Conservation (phyloP, 352 stramenopile species). For the Pythium pyrilobum region DNA sequence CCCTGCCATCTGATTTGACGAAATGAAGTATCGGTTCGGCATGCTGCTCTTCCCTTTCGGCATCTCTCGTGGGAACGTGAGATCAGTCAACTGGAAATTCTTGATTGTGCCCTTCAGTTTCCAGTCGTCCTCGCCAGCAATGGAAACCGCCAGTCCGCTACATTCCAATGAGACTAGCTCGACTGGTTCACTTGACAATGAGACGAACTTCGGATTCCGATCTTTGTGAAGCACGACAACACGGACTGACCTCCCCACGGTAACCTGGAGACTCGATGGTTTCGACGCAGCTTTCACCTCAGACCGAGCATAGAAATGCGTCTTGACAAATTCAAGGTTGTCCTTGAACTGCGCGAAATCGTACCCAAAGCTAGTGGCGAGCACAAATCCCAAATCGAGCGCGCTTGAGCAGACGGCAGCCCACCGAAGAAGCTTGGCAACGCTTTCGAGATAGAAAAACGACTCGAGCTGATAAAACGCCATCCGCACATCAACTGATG, state of each 20-base stretch:
- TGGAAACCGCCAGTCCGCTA: conserved; percentile 10
- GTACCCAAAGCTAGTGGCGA: conserved; percentile 65
- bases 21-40: conserved; percentile 67
- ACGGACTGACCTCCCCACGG: conserved; percentile 15
- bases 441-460: conserved; percentile 41
- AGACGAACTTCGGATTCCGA: conserved; percentile 1
- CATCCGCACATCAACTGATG: conserved; percentile 6
- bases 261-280: conserved; percentile 14
- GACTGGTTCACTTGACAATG: conserved; percentile 5
- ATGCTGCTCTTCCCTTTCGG: conserved; percentile 27
- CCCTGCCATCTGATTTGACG: conserved; percentile 45
- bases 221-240: conserved; percentile 24
- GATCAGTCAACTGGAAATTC: conserved; percentile 67
- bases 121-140: conserved; percentile 3
- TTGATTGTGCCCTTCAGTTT: conserved; percentile 57
- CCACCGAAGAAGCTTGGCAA: conserved; percentile 37
- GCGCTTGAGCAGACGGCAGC: conserved; percentile 30
- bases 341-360: conserved; percentile 39
- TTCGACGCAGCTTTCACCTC: conserved; percentile 14
- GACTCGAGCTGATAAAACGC: conserved; percentile 31
- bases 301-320: conserved; percentile 17
- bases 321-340: conserved; percentile 49
- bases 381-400: conserved; percentile 56
- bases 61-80: conserved; percentile 38
- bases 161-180: conserved; percentile 19